These are phyloP conservation scores for Rhizophagus clarus DNA, from an alignment of 192 early-diverging fungal species.

Conservation along the genomic window DNA sequence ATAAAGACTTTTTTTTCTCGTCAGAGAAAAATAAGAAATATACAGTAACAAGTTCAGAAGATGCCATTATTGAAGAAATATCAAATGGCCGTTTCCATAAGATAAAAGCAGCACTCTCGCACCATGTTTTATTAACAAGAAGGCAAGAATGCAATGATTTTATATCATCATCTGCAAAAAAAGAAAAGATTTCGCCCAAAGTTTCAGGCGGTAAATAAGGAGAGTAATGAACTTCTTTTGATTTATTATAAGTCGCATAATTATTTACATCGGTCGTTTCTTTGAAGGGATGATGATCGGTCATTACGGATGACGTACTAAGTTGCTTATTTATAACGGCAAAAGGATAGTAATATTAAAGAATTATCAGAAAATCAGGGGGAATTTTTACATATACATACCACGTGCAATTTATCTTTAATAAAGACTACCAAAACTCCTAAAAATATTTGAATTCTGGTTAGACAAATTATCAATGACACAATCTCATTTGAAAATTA, in stretches of 20 bases:
- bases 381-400: neutral
- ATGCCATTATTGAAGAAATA: neutral
- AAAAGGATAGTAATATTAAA: neutral
- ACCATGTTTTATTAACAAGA: slow-evolving; percentile 26
- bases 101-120: neutral
- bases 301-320: neutral
- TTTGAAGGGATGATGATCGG: neutral
- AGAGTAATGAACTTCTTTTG: neutral
- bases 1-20: neutral
- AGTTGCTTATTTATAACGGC: neutral
- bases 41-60: neutral
- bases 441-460: too few species aligned
- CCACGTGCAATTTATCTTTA: neutral
- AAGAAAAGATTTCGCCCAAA: neutral
- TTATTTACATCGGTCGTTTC: neutral
- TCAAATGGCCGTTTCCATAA: slow-evolving; percentile 27
- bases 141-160: slow-evolving; percentile 25
- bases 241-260: neutral
- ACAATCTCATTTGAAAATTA: too few species aligned
- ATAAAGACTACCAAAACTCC: neutral
- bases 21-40: slow-evolving; percentile 13
- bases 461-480: too few species aligned
- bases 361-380: neutral
- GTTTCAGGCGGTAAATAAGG: slow-evolving; percentile 11
- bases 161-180: slow-evolving; percentile 1